phyloP scores from a whole-genome alignment of 441 rosid genomes.

The Pelargonium citronellum region DNA sequence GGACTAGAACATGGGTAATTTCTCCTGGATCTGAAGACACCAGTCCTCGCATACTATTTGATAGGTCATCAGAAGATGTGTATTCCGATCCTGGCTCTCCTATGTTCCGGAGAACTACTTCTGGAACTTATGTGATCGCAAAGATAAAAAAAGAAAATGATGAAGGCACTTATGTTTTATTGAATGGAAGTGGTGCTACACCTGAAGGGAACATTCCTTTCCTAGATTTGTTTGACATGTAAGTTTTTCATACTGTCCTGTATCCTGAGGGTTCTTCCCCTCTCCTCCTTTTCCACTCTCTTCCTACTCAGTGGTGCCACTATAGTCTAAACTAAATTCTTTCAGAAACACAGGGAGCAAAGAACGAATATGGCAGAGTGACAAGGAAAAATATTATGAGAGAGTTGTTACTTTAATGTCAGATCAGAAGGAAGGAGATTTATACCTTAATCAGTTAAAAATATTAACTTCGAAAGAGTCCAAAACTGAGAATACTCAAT shows the following conservation, averaged over 20 bases:
- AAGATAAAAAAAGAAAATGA: slow-evolving; percentile 62
- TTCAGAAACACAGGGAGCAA: slow-evolving; percentile 80
- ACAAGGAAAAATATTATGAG: slow-evolving; percentile 86
- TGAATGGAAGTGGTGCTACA: slow-evolving; percentile 93
- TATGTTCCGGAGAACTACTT: slow-evolving; percentile 71
- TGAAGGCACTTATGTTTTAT: slow-evolving; percentile 54
- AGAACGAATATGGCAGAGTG: slow-evolving; percentile 96
- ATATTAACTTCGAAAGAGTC: slow-evolving; percentile 83
- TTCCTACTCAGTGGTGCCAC: slow-evolving; percentile 11
- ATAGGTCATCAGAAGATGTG: slow-evolving; percentile 92
- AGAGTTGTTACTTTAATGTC: slow-evolving; percentile 87
- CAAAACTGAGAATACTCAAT: slow-evolving; percentile 89
- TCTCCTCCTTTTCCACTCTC: background rate
- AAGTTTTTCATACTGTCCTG: slow-evolving; percentile 31
- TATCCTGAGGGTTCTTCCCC: too few relatives aligned
- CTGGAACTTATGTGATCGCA: slow-evolving; percentile 82
- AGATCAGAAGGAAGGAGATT: slow-evolving; percentile 73
- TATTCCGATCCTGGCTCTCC: slow-evolving; percentile 98
- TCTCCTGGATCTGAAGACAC: slow-evolving; percentile 62
- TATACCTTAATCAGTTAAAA: slow-evolving; percentile 62
- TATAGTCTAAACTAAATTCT: slow-evolving; percentile 29
- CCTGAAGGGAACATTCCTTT: slow-evolving; percentile 94
- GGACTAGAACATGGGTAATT: slow-evolving; percentile 79
- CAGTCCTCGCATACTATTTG: slow-evolving; percentile 72
- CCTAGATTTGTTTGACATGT: slow-evolving; percentile 94